These are phyloP conservation scores for Fusarium chlamydosporum DNA, from an alignment of 2,329 filamentous ascomycete species.

Conservation along the genomic window DNA sequence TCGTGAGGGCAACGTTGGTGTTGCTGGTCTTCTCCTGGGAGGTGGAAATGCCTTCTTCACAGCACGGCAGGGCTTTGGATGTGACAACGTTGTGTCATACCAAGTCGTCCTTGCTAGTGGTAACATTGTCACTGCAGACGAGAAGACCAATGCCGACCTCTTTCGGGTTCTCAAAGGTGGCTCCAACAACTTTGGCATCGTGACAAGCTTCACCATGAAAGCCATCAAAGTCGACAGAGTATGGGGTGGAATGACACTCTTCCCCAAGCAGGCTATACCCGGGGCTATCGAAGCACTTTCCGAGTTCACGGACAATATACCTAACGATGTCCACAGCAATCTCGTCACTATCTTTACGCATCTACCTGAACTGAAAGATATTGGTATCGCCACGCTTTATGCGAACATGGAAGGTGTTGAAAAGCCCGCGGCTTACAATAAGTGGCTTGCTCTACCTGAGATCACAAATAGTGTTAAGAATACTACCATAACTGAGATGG, in stretches of 20 bases:
- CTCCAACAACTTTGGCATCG: slow-evolving; percentile 29
- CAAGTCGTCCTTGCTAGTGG: not conserved
- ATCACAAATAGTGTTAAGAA: slow-evolving; percentile 35
- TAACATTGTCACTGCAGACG: not conserved
- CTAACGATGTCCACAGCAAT: slow-evolving; percentile 33
- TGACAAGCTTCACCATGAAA: slow-evolving; percentile 51
- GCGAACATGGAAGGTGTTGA: slow-evolving; percentile 34
- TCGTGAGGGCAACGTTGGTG: slow-evolving; percentile 15
- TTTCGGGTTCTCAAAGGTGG: slow-evolving; percentile 18
- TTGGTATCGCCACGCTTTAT: slow-evolving; percentile 26
- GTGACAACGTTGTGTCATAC: slow-evolving; percentile 10
- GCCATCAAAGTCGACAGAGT: slow-evolving; percentile 41
- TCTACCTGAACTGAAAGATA: slow-evolving; percentile 35
- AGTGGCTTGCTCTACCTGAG: slow-evolving; percentile 38
- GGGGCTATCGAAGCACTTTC: slow-evolving; percentile 23
- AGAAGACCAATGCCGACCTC: not conserved
- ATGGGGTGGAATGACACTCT: slow-evolving; percentile 41
- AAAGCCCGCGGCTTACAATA: slow-evolving; percentile 31
- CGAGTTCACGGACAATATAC: slow-evolving; percentile 22
- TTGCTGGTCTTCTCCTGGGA: slow-evolving; percentile 4
- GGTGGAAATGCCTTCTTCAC: slow-evolving; percentile 25
- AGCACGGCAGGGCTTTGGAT: slow-evolving; percentile 3
- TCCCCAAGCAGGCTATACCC: slow-evolving; percentile 33
- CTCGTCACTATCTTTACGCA: slow-evolving; percentile 25
- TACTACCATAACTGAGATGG: slow-evolving; percentile 38